phyloP scores from a whole-genome alignment of 2,329 filamentous ascomycete species.

The Mollisia scopiformis region DNA sequence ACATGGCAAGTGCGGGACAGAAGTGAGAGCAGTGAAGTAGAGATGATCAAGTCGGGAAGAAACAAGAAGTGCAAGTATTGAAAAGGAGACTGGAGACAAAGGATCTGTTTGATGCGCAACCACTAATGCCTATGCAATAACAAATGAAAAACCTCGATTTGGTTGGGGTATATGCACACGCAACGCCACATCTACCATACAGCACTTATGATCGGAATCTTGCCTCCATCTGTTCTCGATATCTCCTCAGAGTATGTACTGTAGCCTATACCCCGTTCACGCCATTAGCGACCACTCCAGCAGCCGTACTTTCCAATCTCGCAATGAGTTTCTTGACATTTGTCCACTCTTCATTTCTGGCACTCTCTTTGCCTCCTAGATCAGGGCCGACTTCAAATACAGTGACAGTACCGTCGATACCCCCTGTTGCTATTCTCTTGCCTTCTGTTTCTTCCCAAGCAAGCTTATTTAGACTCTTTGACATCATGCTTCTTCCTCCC shows the following conservation, averaged over 20 bases:
- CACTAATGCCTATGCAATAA: neutral
- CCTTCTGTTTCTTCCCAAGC: conserved; percentile 93
- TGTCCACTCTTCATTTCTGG: conserved; percentile 88
- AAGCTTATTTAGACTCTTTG: conserved; percentile 89
- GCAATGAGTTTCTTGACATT: conserved; percentile 88
- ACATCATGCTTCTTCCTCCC: conserved; percentile 69
- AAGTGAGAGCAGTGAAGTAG: no score
- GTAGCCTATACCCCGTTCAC: conserved; percentile 28
- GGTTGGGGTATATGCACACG: conserved; percentile 30
- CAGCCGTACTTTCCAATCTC: conserved; percentile 61
- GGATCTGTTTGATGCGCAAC: no score
- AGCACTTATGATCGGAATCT: conserved; percentile 12
- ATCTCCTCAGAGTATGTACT: no score
- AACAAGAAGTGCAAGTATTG: no score
- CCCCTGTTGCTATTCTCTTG: conserved; percentile 83
- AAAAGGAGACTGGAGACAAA: no score
- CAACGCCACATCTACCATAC: conserved; percentile 27
- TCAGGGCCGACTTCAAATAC: conserved; percentile 90
- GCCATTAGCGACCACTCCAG: conserved; percentile 20
- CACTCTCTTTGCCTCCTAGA: conserved; percentile 80
- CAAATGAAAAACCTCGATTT: conserved; percentile 6
- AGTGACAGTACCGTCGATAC: conserved; percentile 86
- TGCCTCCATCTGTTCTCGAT: neutral
- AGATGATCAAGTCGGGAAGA: no score
- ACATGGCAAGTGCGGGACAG: no score